phyloP scores from a whole-genome alignment of 495 filamentous ascomycete genomes.

The Penicillium alfredii region DNA sequence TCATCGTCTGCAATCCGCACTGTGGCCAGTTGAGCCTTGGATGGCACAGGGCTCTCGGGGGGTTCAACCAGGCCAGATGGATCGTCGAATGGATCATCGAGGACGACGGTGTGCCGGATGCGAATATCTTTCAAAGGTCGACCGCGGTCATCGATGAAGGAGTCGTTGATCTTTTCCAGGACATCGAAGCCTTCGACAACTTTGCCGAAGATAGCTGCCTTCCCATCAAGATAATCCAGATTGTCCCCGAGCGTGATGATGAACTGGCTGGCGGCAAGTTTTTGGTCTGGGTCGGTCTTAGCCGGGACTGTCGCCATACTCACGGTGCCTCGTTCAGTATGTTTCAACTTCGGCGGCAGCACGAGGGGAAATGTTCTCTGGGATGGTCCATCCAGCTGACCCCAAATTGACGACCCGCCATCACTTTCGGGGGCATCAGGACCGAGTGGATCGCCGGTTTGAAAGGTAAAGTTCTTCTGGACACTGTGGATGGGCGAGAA shows the following conservation, averaged over 20 bases:
- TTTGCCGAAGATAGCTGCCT: slow-evolving; percentile 88
- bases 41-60: slow-evolving; percentile 72
- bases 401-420: slow-evolving; percentile 91
- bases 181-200: slow-evolving; percentile 91
- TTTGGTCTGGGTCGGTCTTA: slow-evolving; percentile 69
- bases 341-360: slow-evolving; percentile 77
- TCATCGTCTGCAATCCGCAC: slow-evolving; percentile 90
- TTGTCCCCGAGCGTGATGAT: slow-evolving; percentile 82
- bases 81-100: slow-evolving; percentile 86
- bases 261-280: slow-evolving; percentile 82
- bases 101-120: slow-evolving; percentile 80
- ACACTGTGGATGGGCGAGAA: slow-evolving; percentile 84
- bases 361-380: slow-evolving; percentile 78
- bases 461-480: slow-evolving; percentile 88
- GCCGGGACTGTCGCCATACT: slow-evolving; percentile 87
- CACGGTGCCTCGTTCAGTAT: slow-evolving; percentile 79
- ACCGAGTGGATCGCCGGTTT: slow-evolving; percentile 89
- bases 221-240: slow-evolving; percentile 82
- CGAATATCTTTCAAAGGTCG: slow-evolving; percentile 86
- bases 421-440: slow-evolving; percentile 76
- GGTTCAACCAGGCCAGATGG: slow-evolving; percentile 69
- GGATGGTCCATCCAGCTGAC: slow-evolving; percentile 62
- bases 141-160: slow-evolving; percentile 78
- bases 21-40: slow-evolving; percentile 79
- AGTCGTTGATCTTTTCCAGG: slow-evolving; percentile 85